Conservation (phyloP, 768 basidiomycete genomes). For the Suillus sp. region DNA sequence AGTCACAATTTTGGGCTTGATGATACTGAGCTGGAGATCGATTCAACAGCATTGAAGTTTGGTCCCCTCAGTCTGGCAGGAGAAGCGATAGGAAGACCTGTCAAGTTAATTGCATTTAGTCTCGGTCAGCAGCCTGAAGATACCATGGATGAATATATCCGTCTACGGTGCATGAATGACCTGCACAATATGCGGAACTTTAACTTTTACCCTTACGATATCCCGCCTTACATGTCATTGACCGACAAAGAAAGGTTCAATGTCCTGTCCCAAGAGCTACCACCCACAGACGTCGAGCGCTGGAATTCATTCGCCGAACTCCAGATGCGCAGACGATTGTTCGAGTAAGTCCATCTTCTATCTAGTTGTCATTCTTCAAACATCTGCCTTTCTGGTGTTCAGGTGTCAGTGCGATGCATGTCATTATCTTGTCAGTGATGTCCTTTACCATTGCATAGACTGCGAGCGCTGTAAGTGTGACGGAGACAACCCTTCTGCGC, state of each 20-base stretch:
- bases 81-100: not conserved
- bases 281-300: not conserved
- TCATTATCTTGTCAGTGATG: not conserved
- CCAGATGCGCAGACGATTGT: not conserved
- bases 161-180: not conserved
- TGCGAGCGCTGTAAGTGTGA: not conserved
- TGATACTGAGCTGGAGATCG: not conserved
- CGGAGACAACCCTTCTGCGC: too few relatives aligned
- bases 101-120: not conserved
- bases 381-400: not conserved
- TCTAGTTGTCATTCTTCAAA: not conserved
- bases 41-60: not conserved
- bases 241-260: not conserved
- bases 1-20: not conserved
- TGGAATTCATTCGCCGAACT: slow-evolving; percentile 1
- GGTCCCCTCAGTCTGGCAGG: not conserved
- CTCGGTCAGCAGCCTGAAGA: not conserved
- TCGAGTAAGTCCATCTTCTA: not conserved
- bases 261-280: not conserved
- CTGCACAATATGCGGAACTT: not conserved
- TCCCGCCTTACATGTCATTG: not conserved
- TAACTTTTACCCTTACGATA: not conserved
- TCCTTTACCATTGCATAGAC: not conserved
- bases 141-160: not conserved
- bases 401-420: not conserved